Evolutionary conservation across 163 green algal genomes (phyloP).

Genomic region (Chlamydomonas reinhardtii): DNA sequence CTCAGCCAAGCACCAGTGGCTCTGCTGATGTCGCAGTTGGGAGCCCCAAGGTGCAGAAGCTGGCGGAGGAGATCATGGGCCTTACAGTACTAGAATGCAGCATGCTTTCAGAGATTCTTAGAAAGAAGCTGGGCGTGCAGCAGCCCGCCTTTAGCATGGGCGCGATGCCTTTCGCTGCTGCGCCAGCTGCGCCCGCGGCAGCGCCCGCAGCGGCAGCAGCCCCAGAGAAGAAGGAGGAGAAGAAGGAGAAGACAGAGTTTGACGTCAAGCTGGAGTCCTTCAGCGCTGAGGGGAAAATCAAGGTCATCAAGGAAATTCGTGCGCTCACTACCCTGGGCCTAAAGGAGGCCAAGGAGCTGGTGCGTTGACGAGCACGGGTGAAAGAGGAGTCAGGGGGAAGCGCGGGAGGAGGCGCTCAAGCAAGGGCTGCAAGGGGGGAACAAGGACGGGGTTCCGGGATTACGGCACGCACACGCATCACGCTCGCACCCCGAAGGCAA

Average conservation of each 20-base stretch:
- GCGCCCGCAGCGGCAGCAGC: slow-evolving; percentile 58
- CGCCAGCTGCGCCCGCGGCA: slow-evolving; percentile 52
- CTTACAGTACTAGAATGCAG: slow-evolving; percentile 91
- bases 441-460: too few relatives aligned
- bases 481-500: too few relatives aligned
- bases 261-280: slow-evolving; percentile 96
- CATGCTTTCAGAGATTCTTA: slow-evolving; percentile 89
- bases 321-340: slow-evolving; percentile 92
- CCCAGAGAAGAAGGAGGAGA: slow-evolving; percentile 72
- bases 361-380: slow-evolving; percentile 47
- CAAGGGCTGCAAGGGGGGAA: too few relatives aligned
- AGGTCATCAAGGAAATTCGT: slow-evolving; percentile 98
- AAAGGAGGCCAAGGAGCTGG: slow-evolving; percentile 99
- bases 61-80: slow-evolving; percentile 84
- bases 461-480: too few relatives aligned
- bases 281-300: slow-evolving; percentile 94
- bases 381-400: too few relatives aligned
- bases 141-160: slow-evolving; percentile 68
- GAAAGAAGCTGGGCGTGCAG: slow-evolving; percentile 80
- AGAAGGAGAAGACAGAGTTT: slow-evolving; percentile 96
- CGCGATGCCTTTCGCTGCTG: slow-evolving; percentile 60
- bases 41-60: slow-evolving; percentile 66
- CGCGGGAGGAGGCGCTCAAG: too few relatives aligned
- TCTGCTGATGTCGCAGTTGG: background rate
- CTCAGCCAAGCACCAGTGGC: background rate